A percentile compares a stretch with the other conserved stretches of the same genome.
phyloP scores from a whole-genome alignment of 306 rosid species.

The Castanea crenata region DNA sequence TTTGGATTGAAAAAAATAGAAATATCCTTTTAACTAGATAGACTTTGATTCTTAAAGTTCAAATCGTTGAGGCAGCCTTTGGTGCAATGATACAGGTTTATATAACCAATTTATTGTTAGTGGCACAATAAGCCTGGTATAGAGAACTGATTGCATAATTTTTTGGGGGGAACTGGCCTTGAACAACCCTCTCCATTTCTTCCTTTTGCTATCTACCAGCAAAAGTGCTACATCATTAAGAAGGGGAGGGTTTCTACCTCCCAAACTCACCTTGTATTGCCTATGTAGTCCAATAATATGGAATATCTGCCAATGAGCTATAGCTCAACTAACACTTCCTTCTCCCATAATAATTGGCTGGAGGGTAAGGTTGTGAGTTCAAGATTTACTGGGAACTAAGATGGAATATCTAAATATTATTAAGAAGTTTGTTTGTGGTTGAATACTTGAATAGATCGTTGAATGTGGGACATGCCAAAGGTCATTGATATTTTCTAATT shows the following conservation, averaged over 20 bases:
- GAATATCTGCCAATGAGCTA: too few species aligned
- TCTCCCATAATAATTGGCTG: too few species aligned
- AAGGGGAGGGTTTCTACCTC: neutral
- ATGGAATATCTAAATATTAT: neutral
- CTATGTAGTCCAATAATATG: neutral
- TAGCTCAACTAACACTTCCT: too few species aligned
- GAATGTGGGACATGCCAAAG: slow-evolving; percentile 8
- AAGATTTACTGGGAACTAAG: neutral
- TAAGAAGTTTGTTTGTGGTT: neutral
- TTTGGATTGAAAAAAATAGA: too few species aligned
- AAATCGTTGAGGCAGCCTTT: neutral
- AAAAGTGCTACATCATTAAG: neutral
- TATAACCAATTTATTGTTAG: neutral
- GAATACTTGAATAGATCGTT: neutral
- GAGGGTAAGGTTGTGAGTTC: too few species aligned
- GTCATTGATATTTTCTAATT: neutral
- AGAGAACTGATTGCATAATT: neutral
- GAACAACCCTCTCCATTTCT: neutral
- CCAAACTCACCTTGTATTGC: neutral
- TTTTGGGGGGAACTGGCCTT: neutral
- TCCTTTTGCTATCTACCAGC: neutral
- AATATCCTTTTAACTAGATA: neutral
- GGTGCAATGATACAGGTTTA: neutral
- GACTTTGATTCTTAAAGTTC: neutral
- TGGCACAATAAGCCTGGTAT: neutral